phyloP scores from a whole-genome alignment of 768 basidiomycete species.

The Leccinum boreale region DNA sequence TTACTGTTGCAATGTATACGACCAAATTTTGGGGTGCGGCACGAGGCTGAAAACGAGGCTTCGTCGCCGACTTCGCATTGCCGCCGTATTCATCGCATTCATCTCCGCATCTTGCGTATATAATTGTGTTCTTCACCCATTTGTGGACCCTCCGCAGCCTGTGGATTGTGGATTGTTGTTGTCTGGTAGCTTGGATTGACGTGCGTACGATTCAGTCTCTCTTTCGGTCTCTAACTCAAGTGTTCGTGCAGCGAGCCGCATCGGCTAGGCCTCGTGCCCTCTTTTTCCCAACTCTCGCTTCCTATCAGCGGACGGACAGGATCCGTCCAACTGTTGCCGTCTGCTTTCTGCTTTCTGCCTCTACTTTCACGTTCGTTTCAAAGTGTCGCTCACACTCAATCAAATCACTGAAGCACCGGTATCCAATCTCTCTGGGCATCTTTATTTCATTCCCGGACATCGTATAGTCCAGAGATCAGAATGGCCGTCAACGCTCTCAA shows the following conservation, averaged over 20 bases:
- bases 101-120: conserved; percentile 23
- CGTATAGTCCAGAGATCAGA: not conserved
- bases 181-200: conserved; percentile 11
- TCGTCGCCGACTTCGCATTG: conserved; percentile 22
- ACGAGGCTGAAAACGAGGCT: not conserved
- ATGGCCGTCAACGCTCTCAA: conserved; percentile 12
- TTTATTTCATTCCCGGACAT: not conserved
- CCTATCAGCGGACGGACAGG: conserved; percentile 7
- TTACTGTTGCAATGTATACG: not conserved
- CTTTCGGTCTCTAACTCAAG: conserved; percentile 3
- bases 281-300: conserved; percentile 1
- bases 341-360: not conserved
- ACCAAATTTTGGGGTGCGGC: not conserved
- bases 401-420: not conserved
- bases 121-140: conserved; percentile 2
- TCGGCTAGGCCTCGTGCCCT: not conserved
- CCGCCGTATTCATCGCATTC: conserved; percentile 10
- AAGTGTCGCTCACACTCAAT: not conserved
- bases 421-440: not conserved
- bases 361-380: conserved; percentile 15
- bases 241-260: not conserved
- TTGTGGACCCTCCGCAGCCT: conserved; percentile 10
- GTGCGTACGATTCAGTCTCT: conserved; percentile 17
- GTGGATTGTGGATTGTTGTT: conserved; percentile 7
- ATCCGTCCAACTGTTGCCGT: conserved; percentile 2